phyloP scores from a whole-genome alignment of 2,329 filamentous ascomycete species.

The Blastomyces silverae region DNA sequence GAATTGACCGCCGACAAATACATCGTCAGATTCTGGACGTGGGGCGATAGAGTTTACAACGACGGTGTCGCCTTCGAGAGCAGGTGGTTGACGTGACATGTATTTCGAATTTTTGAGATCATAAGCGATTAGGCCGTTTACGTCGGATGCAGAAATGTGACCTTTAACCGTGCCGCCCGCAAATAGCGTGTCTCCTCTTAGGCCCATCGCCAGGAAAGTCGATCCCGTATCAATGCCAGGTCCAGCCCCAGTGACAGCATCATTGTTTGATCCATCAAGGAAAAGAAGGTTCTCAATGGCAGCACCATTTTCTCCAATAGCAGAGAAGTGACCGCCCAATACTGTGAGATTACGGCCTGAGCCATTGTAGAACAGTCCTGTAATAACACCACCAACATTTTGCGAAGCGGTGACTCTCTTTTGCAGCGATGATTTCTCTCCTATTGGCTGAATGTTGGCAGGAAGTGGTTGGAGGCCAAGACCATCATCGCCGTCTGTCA shows the following conservation, averaged over 20 bases:
- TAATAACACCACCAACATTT: conserved; percentile 32
- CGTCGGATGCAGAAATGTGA: conserved; percentile 52
- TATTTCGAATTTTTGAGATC: conserved; percentile 62
- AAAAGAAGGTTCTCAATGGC: conserved; percentile 73
- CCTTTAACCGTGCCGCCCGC: conserved; percentile 77
- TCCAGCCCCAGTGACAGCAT: conserved; percentile 59
- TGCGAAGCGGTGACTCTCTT: conserved; percentile 29
- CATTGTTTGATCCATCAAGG: conserved; percentile 65
- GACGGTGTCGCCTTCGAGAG: conserved; percentile 61
- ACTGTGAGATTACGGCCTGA: conserved; percentile 64
- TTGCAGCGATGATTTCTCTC: conserved; percentile 23
- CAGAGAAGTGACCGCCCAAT: conserved; percentile 77
- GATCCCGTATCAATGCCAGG: conserved; percentile 61
- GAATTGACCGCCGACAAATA: conserved; percentile 85
- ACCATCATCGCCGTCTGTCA: conserved; percentile 41
- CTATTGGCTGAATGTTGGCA: conserved; percentile 44
- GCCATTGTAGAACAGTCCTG: conserved; percentile 20
- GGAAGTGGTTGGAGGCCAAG: conserved; percentile 38
- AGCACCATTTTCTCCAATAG: conserved; percentile 60
- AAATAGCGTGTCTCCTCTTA: conserved; percentile 63
- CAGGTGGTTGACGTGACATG: conserved; percentile 61
- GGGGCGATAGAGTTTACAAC: conserved; percentile 70
- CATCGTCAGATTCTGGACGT: conserved; percentile 61
- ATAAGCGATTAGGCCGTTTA: conserved; percentile 74
- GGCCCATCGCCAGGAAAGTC: conserved; percentile 64